Percentiles rank a stretch among this genome's conserved stretches.
These are phyloP conservation scores for Tanozyma kutaoensis DNA, from an alignment of 805 yeast genomes.

Conservation along the genomic window DNA sequence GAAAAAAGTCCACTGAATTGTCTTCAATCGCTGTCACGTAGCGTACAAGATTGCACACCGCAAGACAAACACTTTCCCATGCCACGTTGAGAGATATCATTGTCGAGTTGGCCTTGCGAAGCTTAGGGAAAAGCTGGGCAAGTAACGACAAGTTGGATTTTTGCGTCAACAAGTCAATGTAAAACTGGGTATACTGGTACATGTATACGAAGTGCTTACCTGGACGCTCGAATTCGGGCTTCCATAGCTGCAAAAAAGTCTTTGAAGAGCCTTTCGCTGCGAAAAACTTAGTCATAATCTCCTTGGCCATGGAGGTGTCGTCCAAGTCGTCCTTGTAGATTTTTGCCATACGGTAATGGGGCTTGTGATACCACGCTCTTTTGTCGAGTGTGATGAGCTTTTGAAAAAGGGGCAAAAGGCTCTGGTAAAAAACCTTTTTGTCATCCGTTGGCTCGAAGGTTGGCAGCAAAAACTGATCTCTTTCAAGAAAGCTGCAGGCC, in stretches of 20 bases:
- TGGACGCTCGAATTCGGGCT: constrained; percentile 81
- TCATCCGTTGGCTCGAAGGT: constrained; percentile 1
- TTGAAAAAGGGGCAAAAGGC: constrained; percentile 32
- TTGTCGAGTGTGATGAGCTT: constrained; percentile 49
- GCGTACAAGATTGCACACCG: constrained; percentile 39
- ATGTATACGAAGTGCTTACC: constrained; percentile 85
- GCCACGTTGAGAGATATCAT: constrained; percentile 52
- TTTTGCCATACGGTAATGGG: constrained; percentile 57
- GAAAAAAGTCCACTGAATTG: constrained; percentile 34
- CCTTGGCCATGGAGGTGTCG: constrained; percentile 40
- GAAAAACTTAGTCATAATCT: constrained; percentile 51
- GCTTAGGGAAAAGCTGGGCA: constrained; percentile 49
- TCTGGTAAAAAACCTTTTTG: constrained; percentile 17
- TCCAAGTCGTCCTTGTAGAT: constrained; percentile 42
- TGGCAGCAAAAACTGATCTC: constrained; percentile 11
- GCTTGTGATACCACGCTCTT: constrained; percentile 86
- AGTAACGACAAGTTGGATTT: constrained; percentile 47
- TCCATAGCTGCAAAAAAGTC: constrained; percentile 79
- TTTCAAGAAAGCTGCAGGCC: constrained; percentile 27
- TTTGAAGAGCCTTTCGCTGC: constrained; percentile 56
- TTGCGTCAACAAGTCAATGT: constrained; percentile 38
- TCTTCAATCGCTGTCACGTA: constrained; percentile 27
- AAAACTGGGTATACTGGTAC: constrained; percentile 53
- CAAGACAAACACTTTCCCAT: constrained; percentile 52
- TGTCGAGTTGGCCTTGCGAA: constrained; percentile 67